Evolutionary conservation across 176 grass and related monocot species (phyloP), one percentile per base, ranked within the genome.

Genomic region (Ampelocalamus luodianensis): DNA sequence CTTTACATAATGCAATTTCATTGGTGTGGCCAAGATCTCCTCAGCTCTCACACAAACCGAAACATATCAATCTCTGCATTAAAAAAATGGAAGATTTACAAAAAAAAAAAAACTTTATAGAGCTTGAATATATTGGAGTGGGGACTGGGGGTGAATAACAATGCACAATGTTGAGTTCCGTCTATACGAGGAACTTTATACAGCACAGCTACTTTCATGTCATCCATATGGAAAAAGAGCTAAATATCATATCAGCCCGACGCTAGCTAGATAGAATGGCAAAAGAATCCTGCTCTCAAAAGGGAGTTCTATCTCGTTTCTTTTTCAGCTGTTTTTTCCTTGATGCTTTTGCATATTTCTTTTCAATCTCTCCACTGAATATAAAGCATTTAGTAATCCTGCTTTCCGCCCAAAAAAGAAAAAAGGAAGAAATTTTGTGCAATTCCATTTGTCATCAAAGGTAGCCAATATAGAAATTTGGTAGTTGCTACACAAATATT

Each of bases 11-110:
- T 12, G 6, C 39, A 51, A 24, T 39, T 72, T 17, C 18, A 8
- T 65, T 15, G 14, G 26, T 15, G 5, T 22, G 38, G 0, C 14
- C 42, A 29, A 15, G 17, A 42, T n/a, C 6, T 44, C 32, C n/a
- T 53, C 23, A 64, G 10, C n/a, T n/a, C 38, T 15, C 4, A 42
- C 71, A 80, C 11, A 86, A 5, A 1, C 77, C 85, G 8, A 61
- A 80, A 8, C 85, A 80, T 86, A 61, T 74, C 49, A 74, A 86
- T n/a, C n/a, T n/a, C n/a, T 86, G 68, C 58, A 74, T 65, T 15
- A 29, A 0, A 20, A 39, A 62, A 32, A 22, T 0, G 18, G 24
- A 26, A 67, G 0, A 36, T 0, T 38, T 51, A 42, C 40, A n/a
- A n/a, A n/a, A n/a, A n/a, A n/a, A n/a, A 37, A 37, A 42, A 42